Base-by-base conservation (phyloP, 2,329 filamentous ascomycete species). In the Alternaria viburni region DNA sequence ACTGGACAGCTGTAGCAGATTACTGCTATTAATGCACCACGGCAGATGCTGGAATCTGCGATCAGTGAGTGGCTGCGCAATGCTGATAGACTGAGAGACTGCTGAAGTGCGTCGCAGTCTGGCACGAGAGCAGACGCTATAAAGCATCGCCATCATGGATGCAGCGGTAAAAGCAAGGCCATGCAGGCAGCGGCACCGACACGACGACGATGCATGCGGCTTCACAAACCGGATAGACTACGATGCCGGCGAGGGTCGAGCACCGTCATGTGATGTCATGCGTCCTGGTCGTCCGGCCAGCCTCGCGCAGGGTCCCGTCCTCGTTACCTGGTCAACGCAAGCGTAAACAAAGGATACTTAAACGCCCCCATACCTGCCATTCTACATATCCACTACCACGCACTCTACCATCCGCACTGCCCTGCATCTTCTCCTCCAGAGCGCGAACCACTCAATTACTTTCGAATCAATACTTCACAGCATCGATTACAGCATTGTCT, bases 401-500 rank as follows among this genome's bases (percentile, higher is more conserved):
- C 68, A 68, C 62, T 55, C 61, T 44, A 55, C 59, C 51, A 59
- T 58, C 61, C 60, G 59, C 62, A 59, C 51, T 60, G 61, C 68
- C 65, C 67, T 59, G 55, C 64, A 57, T 68, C 62, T 65, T 58
- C 60, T 43, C 68, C 63, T 69, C 57, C 63, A 59, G 50, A 54
- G 62, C 61, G 64, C 67, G 59, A 52, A 41, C 12, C 68, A 68
- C 54, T 63, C 64, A 67, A 74, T 67, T 67, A 65, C 71, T 64
- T 73, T 71, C 67, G 62, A 78, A 80, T 79, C 76, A 74, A 77
- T 79, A 78, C 77, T 76, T 71, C 67, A 64, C 65, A 77, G 72
- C 78, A 80, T 79, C 72, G 73, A 76, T 78, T 78, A 78, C 72
- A 74, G 26, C 73, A 76, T 70, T 76, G 75, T 76, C 65, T 78